Conservation (phyloP, 495 filamentous ascomycete genomes). For the Letharia lupina region DNA sequence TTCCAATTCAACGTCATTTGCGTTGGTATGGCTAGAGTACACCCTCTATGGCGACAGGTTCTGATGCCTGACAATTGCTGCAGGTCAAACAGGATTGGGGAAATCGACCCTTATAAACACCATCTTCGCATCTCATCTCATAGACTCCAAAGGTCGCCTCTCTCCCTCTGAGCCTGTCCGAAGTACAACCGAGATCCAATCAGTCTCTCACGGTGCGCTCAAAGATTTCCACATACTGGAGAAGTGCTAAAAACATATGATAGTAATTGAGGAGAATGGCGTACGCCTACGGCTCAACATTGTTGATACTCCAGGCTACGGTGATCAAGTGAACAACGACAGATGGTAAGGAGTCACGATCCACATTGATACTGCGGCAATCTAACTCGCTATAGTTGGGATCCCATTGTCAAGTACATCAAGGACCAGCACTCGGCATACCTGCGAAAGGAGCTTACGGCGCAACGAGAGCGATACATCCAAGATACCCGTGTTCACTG, state of each 20-base stretch:
- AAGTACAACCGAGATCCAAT: slow-evolving; percentile 94
- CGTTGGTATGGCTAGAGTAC: slow-evolving; percentile 61
- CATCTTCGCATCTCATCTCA: slow-evolving; percentile 99
- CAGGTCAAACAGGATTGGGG: slow-evolving; percentile 96
- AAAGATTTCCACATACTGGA: background rate
- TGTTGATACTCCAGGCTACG: slow-evolving; percentile 72
- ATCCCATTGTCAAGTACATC: slow-evolving; percentile 99
- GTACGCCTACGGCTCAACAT: slow-evolving; percentile 72
- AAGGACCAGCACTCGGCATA: slow-evolving; percentile 99
- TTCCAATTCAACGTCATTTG: slow-evolving; percentile 99
- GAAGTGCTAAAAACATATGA: slow-evolving; percentile 17
- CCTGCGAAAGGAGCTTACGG: slow-evolving; percentile 98
- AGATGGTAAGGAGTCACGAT: slow-evolving; percentile 47
- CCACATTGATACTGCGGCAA: background rate
- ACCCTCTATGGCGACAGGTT: background rate
- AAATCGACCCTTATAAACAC: slow-evolving; percentile 99
- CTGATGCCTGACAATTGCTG: slow-evolving; percentile 12
- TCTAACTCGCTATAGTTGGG: slow-evolving; percentile 48
- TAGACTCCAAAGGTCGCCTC: slow-evolving; percentile 95
- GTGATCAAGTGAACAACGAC: slow-evolving; percentile 76
- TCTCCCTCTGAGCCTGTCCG: slow-evolving; percentile 86
- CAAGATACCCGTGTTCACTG: slow-evolving; percentile 99
- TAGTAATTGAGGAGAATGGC: slow-evolving; percentile 94
- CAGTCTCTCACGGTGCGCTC: slow-evolving; percentile 76
- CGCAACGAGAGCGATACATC: slow-evolving; percentile 97